A percentile compares a stretch with the other conserved stretches of the same genome.
phyloP scores from a whole-genome alignment of 345 rosid species.

The Eutrema heterophyllum region DNA sequence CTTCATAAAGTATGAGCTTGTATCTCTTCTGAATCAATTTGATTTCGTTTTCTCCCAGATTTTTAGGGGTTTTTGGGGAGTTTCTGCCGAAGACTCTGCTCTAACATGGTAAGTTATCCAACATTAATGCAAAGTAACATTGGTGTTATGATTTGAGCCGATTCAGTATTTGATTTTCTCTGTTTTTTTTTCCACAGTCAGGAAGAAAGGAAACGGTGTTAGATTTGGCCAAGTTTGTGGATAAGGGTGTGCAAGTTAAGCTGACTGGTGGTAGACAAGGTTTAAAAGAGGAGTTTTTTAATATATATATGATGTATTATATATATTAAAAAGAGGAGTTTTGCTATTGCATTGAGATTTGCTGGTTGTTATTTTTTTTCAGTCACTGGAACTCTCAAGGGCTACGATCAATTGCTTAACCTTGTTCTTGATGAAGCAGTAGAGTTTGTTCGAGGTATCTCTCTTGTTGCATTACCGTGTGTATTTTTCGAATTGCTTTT shows the following conservation, averaged over 20 bases:
- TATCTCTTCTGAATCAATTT: neutral
- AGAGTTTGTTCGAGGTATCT: slow-evolving; percentile 80
- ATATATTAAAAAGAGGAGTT: neutral
- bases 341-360: neutral
- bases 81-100: neutral
- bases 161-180: neutral
- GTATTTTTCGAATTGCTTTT: neutral
- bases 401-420: slow-evolving; percentile 89
- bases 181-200: slow-evolving; percentile 41
- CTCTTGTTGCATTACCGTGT: neutral
- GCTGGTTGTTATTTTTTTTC: slow-evolving; percentile 4
- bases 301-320: too few species aligned
- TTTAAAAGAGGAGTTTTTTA: neutral
- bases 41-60: neutral
- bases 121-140: neutral
- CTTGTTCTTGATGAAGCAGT: slow-evolving; percentile 93
- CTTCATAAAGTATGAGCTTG: neutral
- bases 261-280: slow-evolving; percentile 99
- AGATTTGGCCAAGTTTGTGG: slow-evolving; percentile 97
- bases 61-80: neutral
- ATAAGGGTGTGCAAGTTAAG: slow-evolving; percentile 98
- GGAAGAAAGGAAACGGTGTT: slow-evolving; percentile 95
- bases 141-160: neutral
- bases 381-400: slow-evolving; percentile 95
- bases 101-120: slow-evolving; percentile 13